Percentiles rank a stretch among this genome's conserved stretches.
Conservation (phyloP, 768 basidiomycete genomes). For the Mycena amicta region DNA sequence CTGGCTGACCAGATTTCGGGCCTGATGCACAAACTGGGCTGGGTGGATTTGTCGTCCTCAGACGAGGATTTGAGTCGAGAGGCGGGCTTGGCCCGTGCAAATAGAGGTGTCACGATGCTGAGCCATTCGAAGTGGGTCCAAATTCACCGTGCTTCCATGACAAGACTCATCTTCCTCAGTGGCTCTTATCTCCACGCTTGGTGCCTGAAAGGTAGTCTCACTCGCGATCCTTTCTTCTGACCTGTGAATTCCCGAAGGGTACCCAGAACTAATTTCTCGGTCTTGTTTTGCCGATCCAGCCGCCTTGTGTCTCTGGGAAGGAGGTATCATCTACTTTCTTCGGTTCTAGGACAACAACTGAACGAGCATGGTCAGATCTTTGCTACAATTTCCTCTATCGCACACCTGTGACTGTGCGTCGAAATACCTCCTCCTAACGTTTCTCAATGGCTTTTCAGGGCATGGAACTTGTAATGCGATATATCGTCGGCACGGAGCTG, state of each 20-base stretch:
- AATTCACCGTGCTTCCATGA: slow-evolving; percentile 5
- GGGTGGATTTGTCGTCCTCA: slow-evolving; percentile 44
- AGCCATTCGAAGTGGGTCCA: slow-evolving; percentile 84
- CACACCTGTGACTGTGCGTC: no score
- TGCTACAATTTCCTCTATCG: slow-evolving; percentile 91
- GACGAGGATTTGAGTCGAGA: slow-evolving; percentile 29
- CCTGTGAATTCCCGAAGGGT: no score
- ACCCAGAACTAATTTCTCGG: slow-evolving; percentile 66
- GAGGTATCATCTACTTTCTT: slow-evolving; percentile 52
- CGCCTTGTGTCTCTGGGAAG: slow-evolving; percentile 93
- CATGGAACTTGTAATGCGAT: slow-evolving; percentile 78
- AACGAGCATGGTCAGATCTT: slow-evolving; percentile 55
- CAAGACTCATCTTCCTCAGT: no score
- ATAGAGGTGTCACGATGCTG: slow-evolving; percentile 69
- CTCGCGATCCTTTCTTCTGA: no score
- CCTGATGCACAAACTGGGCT: slow-evolving; percentile 64
- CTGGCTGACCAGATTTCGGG: slow-evolving; percentile 57
- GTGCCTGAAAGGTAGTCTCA: no score
- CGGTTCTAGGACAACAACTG: background rate
- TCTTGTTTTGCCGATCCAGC: slow-evolving; percentile 93
- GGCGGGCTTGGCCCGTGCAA: slow-evolving; percentile 14
- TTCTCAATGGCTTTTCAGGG: slow-evolving; percentile 48
- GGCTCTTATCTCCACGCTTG: slow-evolving; percentile 87
- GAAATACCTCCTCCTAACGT: no score
- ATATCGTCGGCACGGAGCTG: slow-evolving; percentile 86